Evolutionary conservation across 2,329 filamentous ascomycete genomes (phyloP).

Genomic region (Colletotrichum neosansevieriae): DNA sequence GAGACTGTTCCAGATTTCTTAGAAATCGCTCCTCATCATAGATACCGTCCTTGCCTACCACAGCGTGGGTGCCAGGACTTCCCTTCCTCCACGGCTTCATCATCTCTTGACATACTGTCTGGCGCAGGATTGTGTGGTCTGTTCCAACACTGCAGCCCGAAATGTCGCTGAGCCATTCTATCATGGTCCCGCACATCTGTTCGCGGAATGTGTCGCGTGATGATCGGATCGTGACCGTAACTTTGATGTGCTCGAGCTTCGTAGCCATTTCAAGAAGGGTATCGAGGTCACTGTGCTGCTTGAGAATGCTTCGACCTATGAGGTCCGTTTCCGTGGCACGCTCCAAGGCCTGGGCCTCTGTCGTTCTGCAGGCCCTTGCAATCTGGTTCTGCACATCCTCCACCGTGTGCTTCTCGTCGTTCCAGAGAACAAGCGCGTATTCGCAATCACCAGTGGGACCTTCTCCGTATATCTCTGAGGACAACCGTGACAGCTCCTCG

Average conservation of each 20-base stretch:
- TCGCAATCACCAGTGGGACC: slow-evolving; percentile 77
- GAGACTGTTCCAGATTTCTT: slow-evolving; percentile 50
- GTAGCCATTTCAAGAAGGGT: slow-evolving; percentile 82
- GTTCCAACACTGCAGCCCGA: slow-evolving; percentile 86
- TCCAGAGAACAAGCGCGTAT: slow-evolving; percentile 92
- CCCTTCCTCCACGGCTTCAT: slow-evolving; percentile 89
- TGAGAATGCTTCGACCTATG: slow-evolving; percentile 86
- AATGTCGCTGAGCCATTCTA: slow-evolving; percentile 96
- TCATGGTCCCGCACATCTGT: slow-evolving; percentile 97
- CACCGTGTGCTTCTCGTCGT: slow-evolving; percentile 98
- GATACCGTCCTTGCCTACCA: slow-evolving; percentile 81
- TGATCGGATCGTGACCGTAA: slow-evolving; percentile 94
- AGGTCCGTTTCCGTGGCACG: slow-evolving; percentile 91
- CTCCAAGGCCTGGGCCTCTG: slow-evolving; percentile 74
- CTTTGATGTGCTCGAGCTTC: slow-evolving; percentile 93
- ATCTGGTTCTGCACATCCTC: slow-evolving; percentile 92
- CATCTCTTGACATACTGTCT: slow-evolving; percentile 90
- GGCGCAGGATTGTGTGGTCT: slow-evolving; percentile 82
- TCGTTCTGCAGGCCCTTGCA: slow-evolving; percentile 85
- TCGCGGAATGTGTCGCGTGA: slow-evolving; percentile 95
- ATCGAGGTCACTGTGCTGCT: slow-evolving; percentile 78
- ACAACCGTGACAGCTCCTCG: slow-evolving; percentile 82
- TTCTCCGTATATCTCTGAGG: slow-evolving; percentile 76
- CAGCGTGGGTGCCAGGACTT: slow-evolving; percentile 83
- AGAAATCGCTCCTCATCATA: slow-evolving; percentile 83